Evolutionary conservation across 2,329 filamentous ascomycete species (phyloP), one percentile per base, ranked within the genome.

Genomic region (Fusarium humuli): DNA sequence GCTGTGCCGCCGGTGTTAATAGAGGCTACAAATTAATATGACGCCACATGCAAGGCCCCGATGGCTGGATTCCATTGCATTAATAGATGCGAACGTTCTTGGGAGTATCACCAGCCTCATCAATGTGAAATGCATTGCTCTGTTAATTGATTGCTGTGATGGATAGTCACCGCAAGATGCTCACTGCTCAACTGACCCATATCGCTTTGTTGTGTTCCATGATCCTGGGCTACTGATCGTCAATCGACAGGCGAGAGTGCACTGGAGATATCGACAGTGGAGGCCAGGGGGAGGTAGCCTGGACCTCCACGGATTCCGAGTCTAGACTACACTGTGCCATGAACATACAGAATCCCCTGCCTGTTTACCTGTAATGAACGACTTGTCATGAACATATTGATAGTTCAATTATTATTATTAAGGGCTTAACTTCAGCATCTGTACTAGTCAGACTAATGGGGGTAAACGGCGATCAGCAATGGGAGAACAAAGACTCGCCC

Each of bases 191-290:
- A 56, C 56, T 30, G 58, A 56, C 25, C 52, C 50, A 56, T 54
- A 40, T 42, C 12, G 45, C 37, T 27, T 52, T 41, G 30, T 23
- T 22, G n/a, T 34, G 27, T 56, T 52, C 48, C 32, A 52, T 65
- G 41, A 67, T 56, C 41, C 63, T 55, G 47, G 63, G 25, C 23
- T 49, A 57, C 52, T 67, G 60, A 69, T 70, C 64, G 68, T 69
- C 48, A 71, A 70, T 71, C 58, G 63, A 22, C 64, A 62, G 57
- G 57, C 57, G 48, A 61, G 49, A 61, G 50, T 54, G 25, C 37
- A 23, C 32, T 29, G 18, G 7, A 49, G 30, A 44, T 41, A 25
- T 30, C 23, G 20, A 40, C 16, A 40, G 45, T 22, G 37, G 41
- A 37, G 34, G 18, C 50, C 52, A 41, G 40, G 61, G 61, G 53